Base-by-base conservation (phyloP, 371 early-diverging fungal genomes). In the Haplosporangium sp. region DNA sequence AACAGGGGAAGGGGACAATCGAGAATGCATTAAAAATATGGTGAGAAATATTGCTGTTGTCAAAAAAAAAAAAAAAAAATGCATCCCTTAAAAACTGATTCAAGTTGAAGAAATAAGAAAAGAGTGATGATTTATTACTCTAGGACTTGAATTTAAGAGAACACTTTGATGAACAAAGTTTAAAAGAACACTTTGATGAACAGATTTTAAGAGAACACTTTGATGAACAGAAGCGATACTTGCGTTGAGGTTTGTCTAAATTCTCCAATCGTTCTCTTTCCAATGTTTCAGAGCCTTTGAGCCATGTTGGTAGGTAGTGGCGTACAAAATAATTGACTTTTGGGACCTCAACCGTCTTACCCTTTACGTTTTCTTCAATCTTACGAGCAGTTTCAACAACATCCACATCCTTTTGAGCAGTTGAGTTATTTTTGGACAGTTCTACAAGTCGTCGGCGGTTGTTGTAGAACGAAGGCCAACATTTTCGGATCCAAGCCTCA, bases 401-500 rank as follows among this genome's bases (percentile, higher is more conserved):
- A 37, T 76, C 71, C 40, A 38, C 61, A 37, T 47, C 58, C 61
- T 60, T 60, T 34, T 63, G 53, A 9, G 50, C 7, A 7, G 44
- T 1, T 27, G 47, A 7, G n/a, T n/a, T 34, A 45, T 60, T 53
- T 27, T 67, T 67, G 57, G 62, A 52, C 56, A 76, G 19, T 59
- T 70, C 71, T 13, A 35, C 44, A 5, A 76, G 34, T 8, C 76
- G 76, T 34, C 55, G 60, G 4, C 76, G 70, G 67, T 76, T 76
- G 67, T 76, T 76, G 60, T 70, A 76, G 60, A 63, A 70, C 27
- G 76, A 76, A 13, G 76, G 76, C 76, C 67, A 76, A 52, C 60
- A 59, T 45, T 63, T 67, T 20, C 60, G 56, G 37, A 76, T 71
- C 76, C 76, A 71, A 2, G 40, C 63, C 35, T 76, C 76, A n/a